A percentile compares a stretch with the other conserved stretches of the same genome.
Evolutionary conservation across 2,329 filamentous ascomycete species (phyloP).

Genomic region (Neoscytalidium dimidiatum): DNA sequence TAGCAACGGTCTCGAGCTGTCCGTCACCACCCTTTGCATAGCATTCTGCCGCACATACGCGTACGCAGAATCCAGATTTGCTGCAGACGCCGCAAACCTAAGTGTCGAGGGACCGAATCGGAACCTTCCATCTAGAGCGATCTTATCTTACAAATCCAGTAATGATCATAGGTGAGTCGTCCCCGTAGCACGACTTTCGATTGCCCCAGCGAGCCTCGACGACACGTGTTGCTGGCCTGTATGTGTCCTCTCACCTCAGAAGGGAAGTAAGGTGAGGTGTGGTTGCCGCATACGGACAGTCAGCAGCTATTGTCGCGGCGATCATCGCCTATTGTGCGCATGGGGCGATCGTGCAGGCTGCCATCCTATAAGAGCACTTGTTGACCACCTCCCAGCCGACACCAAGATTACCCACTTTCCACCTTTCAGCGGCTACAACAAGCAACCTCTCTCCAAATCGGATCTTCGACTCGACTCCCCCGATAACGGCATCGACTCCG

Average conservation of each 20-base stretch:
- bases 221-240: not conserved
- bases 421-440: slow-evolving; percentile 40
- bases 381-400: slow-evolving; percentile 38
- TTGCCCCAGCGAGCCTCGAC: not conserved
- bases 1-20: not conserved
- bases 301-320: slow-evolving; percentile 10
- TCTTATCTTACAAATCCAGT: slow-evolving; percentile 7
- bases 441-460: slow-evolving; percentile 38
- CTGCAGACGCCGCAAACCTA: not conserved
- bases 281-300: slow-evolving; percentile 1
- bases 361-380: slow-evolving; percentile 14
- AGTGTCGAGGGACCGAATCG: slow-evolving; percentile 1
- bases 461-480: slow-evolving; percentile 40
- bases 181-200: not conserved
- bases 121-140: slow-evolving; percentile 10
- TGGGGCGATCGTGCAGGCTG: not conserved
- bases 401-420: slow-evolving; percentile 43
- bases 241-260: not conserved
- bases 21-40: slow-evolving; percentile 1
- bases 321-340: slow-evolving; percentile 12
- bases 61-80: not conserved
- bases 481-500: slow-evolving; percentile 43
- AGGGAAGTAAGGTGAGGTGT: not conserved
- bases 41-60: slow-evolving; percentile 1
- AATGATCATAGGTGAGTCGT: slow-evolving; percentile 20